phyloP scores from a whole-genome alignment of 2,329 filamentous ascomycete species.

The Penicillium digitatum region DNA sequence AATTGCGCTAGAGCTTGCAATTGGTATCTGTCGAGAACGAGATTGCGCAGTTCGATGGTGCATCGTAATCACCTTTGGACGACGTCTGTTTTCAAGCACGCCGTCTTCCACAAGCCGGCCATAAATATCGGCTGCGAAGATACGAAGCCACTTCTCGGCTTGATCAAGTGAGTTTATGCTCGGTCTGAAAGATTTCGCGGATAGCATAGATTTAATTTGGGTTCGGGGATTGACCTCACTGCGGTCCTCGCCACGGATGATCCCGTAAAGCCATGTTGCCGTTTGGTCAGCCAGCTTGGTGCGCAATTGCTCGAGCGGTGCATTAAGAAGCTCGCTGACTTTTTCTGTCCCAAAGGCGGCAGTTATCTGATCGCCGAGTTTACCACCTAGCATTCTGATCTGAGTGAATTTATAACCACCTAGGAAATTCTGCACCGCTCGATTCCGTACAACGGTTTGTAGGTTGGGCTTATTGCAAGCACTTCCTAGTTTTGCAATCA shows the following conservation, averaged over 20 bases:
- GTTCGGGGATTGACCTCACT: conserved; percentile 88
- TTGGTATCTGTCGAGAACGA: conserved; percentile 69
- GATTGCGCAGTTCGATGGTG: conserved; percentile 73
- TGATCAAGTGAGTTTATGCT: conserved; percentile 74
- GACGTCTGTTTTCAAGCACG: conserved; percentile 77
- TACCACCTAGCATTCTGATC: conserved; percentile 90
- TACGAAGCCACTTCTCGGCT: conserved; percentile 77
- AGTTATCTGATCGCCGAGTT: conserved; percentile 81
- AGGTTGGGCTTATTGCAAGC: conserved; percentile 89
- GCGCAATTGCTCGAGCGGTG: conserved; percentile 72
- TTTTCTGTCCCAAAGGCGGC: conserved; percentile 76
- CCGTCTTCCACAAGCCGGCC: conserved; percentile 86
- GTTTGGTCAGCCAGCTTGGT: conserved; percentile 77
- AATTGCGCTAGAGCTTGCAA: conserved; percentile 69
- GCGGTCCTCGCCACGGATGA: conserved; percentile 77
- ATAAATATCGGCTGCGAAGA: conserved; percentile 89
- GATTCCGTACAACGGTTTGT: conserved; percentile 88
- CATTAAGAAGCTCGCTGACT: conserved; percentile 68
- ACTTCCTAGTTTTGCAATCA: conserved; percentile 90
- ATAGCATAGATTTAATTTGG: conserved; percentile 95
- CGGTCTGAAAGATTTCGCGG: conserved; percentile 89
- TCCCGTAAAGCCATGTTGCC: conserved; percentile 78
- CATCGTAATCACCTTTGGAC: conserved; percentile 79
- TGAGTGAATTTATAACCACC: conserved; percentile 87
- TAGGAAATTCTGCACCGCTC: conserved; percentile 75